Base-by-base conservation (phyloP, 2,329 filamentous ascomycete species). In the Fusarium sp. region DNA sequence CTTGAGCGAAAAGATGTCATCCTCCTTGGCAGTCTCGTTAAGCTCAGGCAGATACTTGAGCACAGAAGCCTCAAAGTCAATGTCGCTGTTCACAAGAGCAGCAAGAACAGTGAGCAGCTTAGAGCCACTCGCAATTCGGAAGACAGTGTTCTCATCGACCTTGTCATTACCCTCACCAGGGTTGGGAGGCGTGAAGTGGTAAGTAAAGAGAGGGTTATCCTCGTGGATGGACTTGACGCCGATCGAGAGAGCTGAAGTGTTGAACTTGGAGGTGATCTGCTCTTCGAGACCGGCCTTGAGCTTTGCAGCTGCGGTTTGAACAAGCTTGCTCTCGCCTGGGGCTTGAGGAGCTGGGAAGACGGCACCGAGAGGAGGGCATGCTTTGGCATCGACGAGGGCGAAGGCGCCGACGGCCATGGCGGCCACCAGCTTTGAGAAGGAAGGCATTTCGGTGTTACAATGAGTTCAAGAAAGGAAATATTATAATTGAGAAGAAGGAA, bases 31-130 rank as follows among this genome's bases (percentile, higher is more conserved):
- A 3, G 74, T 72, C 6, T 77, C 69, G 42, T 65, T 77, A 46
- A 83, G 73, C 56, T 83, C 80, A 0, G 86, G 85, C 7, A 88
- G 76, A 61, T 86, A 85, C 38, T 85, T 82, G 1, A 85, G 81
- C 6, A 89, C 79, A 1, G 84, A 84, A 53, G 83, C 83, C 3
- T 86, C 81, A 78, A 83, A 58, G 16, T 81, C 75, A 14, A 84
- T 76, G 3, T 78, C 73, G 0, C 67, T 69, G 16, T 73, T 76
- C 60, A 80, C 75, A 4, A 83, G 73, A 1, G 78, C 73, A 1
- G 80, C 78, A 12, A 86, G 72, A 0, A 75, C 77, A 0, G 81
- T 77, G 7, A 83, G 70, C 3, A 83, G 59, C 66, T 83, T 84
- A 0, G 81, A 80, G 1, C 81, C 74, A 62, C 81, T 83, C 0